Base-by-base conservation (phyloP, 2,329 filamentous ascomycete species). In the Trichophaea hybrida region DNA sequence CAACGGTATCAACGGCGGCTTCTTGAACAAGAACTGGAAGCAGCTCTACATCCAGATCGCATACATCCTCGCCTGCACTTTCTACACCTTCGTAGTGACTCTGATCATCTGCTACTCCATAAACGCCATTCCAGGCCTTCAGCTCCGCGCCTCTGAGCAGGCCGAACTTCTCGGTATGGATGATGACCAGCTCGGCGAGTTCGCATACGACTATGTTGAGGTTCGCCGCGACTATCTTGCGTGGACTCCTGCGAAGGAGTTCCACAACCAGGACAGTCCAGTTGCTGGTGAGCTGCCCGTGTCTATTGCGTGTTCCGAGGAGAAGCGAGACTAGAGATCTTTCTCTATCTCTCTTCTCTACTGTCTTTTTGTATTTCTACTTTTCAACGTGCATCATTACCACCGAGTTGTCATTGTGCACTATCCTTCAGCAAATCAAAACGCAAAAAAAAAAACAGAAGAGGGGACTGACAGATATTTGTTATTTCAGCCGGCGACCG, bases 191-290 rank as follows among this genome's bases (percentile, higher is more conserved):
- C 85, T 91, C 68, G 87, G 87, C 73, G 87, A 93, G 74, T 93
- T 91, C 71, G 87, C 86, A 10, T 91, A 91, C 76, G 87, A 93
- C 72, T 93, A 91, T 72, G 87, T 93, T 66, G 87, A 93, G 78
- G 86, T 91, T 61, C 84, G 87, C 70, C 82, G 87, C 69, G 87
- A 93, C 74, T 93, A 90, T 77, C 80, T 93, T 43, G 87, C 87
- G 61, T 93, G 87, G 87, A 90, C 85, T 34, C 87, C 87, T 0
- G 64, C 63, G 2, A 65, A 65, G 52, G 63, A 65, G 17, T 57
- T 64, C 33, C 62, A 64, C 13, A 44, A 64, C n/a, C 57, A 40
- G 31, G 32, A 34, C 12, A 55, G 56, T 10, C 61, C 54, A n/a
- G 58, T 65, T 32, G 58, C 59, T n/a, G 59, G 59, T 60, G 37